Base-by-base conservation (phyloP, 192 early-diverging fungal species). In the Podochytrium sp. region DNA sequence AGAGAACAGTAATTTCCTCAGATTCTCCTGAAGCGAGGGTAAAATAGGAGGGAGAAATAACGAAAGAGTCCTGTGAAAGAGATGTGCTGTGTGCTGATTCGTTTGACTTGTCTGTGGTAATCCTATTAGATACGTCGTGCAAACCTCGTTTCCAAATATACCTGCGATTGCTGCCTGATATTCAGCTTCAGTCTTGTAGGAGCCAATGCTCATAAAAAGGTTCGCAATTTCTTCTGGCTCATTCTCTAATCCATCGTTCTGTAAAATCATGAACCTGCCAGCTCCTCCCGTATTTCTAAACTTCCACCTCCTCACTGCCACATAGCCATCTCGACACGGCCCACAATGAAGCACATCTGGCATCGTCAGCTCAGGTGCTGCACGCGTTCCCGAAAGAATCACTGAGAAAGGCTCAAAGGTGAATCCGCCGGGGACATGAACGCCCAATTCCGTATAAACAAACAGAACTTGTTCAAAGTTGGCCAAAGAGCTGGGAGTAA, bases 261-360 rank as follows among this genome's bases (percentile, higher is more conserved):
- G 38, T 34, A 79, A 53, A 20, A 86, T 67, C 12, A 82, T 41
- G 57, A 84, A 86, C 52, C 80, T 27, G n/a, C 80, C 85, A 23
- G 78, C 56, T 30, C 81, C 81, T 2, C 85, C 85, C 1, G 65
- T 72, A 60, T 86, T 86, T 35, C 30, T 30, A 62, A 80, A 78
- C 18, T 71, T 61, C 79, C 79, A 82, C 23, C 35, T 74, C 23
- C 71, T 58, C 25, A 73, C 49, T 20, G 72, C 70, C 2, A 59
- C 78, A 55, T 58, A 79, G 3, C 83, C 81, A 38, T 73, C 74
- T 29, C 78, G 51, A 55, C 82, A 84, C 0, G 79, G 80, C 14
- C 85, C 85, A 71, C 80, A 84, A 40, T 86, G 56, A n/a, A 86
- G 55, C 20, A 80, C 69, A 32, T 65, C 60, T 2, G 80, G 80